phyloP scores from a whole-genome alignment of 805 yeast genomes.

The Torulaspora delbrueckii region DNA sequence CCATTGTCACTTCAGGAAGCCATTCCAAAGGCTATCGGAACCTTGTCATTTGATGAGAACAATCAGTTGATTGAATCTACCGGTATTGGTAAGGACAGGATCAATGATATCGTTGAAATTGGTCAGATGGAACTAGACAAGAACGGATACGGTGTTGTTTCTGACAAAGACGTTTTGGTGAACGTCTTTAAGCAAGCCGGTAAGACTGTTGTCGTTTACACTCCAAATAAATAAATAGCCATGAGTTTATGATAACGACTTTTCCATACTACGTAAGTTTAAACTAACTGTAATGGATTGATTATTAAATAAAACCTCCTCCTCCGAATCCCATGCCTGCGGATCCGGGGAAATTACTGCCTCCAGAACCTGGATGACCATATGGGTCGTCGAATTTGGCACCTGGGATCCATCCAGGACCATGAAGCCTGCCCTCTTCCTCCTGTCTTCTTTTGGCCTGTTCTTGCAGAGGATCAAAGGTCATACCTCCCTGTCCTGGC shows the following conservation, averaged over 20 bases:
- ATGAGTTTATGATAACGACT: neutral
- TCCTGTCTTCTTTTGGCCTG: constrained; percentile 8
- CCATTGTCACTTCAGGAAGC: constrained; percentile 10
- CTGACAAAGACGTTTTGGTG: constrained; percentile 19
- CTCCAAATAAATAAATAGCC: constrained; percentile 9
- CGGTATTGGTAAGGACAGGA: constrained; percentile 30
- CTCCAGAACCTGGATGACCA: constrained; percentile 20
- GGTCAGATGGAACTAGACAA: constrained; percentile 22
- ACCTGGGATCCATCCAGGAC: constrained; percentile 33
- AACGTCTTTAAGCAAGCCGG: constrained; percentile 28
- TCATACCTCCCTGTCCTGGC: constrained; percentile 31
- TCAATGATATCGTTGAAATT: constrained; percentile 25
- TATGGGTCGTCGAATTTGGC: constrained; percentile 35
- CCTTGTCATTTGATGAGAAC: constrained; percentile 31
- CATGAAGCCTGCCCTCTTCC: constrained; percentile 16
- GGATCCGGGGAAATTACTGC: constrained; percentile 9
- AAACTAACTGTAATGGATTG: neutral
- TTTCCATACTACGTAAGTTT: neutral
- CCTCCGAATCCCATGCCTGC: constrained; percentile 16
- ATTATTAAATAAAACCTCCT: constrained; percentile 7
- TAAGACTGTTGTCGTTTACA: constrained; percentile 28
- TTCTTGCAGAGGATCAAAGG: constrained; percentile 30
- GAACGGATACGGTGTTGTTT: constrained; percentile 27
- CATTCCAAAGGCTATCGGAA: constrained; percentile 29
- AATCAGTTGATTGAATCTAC: constrained; percentile 29